phyloP scores from a whole-genome alignment of 805 yeast species.

The Saturnispora zaruensis region DNA sequence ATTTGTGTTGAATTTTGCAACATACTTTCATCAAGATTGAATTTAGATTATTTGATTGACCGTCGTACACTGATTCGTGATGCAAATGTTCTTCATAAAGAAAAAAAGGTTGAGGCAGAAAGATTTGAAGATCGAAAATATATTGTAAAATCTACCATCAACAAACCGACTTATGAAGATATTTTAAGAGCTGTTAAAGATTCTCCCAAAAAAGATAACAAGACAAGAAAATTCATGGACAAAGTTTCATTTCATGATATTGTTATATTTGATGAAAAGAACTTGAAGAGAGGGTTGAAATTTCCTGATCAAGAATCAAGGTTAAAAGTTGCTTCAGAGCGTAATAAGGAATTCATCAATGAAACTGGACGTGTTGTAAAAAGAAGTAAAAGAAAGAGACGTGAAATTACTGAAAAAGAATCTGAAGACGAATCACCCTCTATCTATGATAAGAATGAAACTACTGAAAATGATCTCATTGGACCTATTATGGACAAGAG shows the following conservation, averaged over 20 bases:
- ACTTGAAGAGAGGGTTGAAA: constrained; percentile 10
- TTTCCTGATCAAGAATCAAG: constrained; percentile 11
- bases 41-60: constrained; percentile 38
- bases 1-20: constrained; percentile 35
- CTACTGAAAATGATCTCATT: constrained; percentile 18
- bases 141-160: constrained; percentile 12
- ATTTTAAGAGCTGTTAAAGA: constrained; percentile 6
- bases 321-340: constrained; percentile 7
- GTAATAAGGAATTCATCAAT: not conserved
- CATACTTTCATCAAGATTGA: constrained; percentile 33
- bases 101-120: constrained; percentile 20
- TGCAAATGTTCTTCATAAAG: constrained; percentile 28
- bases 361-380: constrained; percentile 7
- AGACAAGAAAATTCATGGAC: constrained; percentile 9
- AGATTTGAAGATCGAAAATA: constrained; percentile 9
- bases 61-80: constrained; percentile 45
- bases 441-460: not conserved
- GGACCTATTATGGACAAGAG: constrained; percentile 24
- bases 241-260: constrained; percentile 9
- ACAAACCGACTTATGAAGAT: constrained; percentile 15
- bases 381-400: constrained; percentile 4
- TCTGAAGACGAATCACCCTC: not conserved
- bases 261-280: constrained; percentile 7
- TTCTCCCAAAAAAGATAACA: not conserved
- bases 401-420: not conserved